Percentiles rank a stretch among this genome's conserved stretches.
These are phyloP conservation scores for Typha latifolia DNA, from an alignment of 176 grass and related monocot species.

Conservation along the genomic window DNA sequence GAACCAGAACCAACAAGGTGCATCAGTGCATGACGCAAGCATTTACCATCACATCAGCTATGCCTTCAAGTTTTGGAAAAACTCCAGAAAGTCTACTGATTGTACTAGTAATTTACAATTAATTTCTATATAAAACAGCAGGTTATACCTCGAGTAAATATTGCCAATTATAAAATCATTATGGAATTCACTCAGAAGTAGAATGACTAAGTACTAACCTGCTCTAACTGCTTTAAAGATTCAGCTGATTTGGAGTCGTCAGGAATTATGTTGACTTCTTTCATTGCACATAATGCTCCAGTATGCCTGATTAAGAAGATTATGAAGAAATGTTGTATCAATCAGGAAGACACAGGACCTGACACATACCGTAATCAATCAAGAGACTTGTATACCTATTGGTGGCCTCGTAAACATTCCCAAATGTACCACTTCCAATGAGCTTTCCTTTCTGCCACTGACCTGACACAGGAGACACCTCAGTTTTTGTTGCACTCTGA, in stretches of 20 bases:
- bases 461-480: constrained; percentile 41
- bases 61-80: no score
- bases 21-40: no score
- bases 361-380: constrained; percentile 6
- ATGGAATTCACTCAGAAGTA: not conserved
- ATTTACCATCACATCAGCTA: no score
- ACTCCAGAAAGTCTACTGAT: not conserved
- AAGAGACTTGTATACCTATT: constrained; percentile 49
- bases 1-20: no score
- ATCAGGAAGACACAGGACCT: not conserved
- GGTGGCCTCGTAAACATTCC: constrained; percentile 86
- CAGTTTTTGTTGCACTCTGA: constrained; percentile 40
- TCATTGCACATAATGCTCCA: constrained; percentile 98
- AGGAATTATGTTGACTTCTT: constrained; percentile 98
- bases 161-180: not conserved
- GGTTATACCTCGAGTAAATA: not conserved
- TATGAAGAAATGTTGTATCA: constrained; percentile 14
- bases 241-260: constrained; percentile 85
- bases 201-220: constrained; percentile 35
- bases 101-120: not conserved
- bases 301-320: constrained; percentile 55
- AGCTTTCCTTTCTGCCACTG: constrained; percentile 87
- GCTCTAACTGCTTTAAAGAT: constrained; percentile 75
- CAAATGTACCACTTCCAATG: constrained; percentile 92
- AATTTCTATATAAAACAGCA: not conserved